Evolutionary conservation across 495 filamentous ascomycete species (phyloP), one percentile per base, ranked within the genome.

Genomic region (Aspergillus campestris): DNA sequence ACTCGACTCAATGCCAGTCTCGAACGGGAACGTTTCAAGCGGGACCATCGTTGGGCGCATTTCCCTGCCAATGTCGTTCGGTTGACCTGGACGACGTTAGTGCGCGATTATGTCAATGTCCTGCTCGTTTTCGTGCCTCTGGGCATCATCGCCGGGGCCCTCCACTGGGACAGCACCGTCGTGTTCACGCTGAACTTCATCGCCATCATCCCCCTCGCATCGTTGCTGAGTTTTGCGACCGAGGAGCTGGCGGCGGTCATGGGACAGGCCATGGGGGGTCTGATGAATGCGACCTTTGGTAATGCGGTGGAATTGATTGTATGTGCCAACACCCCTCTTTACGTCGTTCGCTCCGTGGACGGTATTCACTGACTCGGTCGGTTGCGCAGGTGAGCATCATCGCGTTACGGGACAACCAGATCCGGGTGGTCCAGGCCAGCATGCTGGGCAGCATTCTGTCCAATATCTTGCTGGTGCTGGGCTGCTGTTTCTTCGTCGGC

Each of bases 241-340:
- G 92, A 96, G 69, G 88, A 98, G 64, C 74, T 98, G 48, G 81
- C 87, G 6, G 74, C 76, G 8, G 83, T 84, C 40, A 74, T 96
- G 47, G 92, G 92, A 12, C 84, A 96, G 64, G 91, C 92, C 0
- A 60, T 97, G 31, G 92, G 92, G 34, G 92, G 92, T 1, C 66
- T 98, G 53, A 77, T 96, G 59, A 98, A 98, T 72, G 92, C 92
- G 24, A 94, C 87, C 6, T 95, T 95, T 69, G 92, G 92, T 34
- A 98, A 98, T 73, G 92, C 92, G 0, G 91, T 96, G n/a, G 92
- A 98, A 57, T 66, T 97, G 55, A 98, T 98, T 71, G 92, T 95
- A 72, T 57, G 85, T 59, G 6, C 18, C 43, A 36, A 43, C 29
- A 56, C 47, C 39, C 12, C 48, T 41, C 33, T 51, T 34, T 32